Base-by-base conservation (phyloP, 1,284 basidiomycete species). In the Puccinia triticina region DNA sequence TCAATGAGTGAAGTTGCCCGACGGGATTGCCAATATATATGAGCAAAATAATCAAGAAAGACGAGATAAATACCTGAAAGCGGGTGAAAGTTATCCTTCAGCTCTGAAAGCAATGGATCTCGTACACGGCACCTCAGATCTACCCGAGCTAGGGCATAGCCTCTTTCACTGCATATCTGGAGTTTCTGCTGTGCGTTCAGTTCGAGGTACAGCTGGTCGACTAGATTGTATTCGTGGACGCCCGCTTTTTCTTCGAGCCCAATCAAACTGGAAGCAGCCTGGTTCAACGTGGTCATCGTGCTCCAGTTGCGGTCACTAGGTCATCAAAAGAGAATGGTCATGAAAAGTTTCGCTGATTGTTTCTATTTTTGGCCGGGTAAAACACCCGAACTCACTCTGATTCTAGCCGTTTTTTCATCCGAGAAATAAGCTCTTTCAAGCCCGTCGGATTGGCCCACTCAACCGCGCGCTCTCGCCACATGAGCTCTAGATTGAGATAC, bases 251-350 rank as follows among this genome's bases (percentile, higher is more conserved):
- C 64, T 23, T 78, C 66, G 26, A 40, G 11, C 29, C 46, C 48
- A 34, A 67, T 40, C 23, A 77, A 40, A 32, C 74, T 73, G 57
- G 59, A 55, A 57, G 73, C 29, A 74, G 32, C 16, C 50, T 71
- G 46, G 37, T 79, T 79, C 61, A 79, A 40, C 21, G 77, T 79
- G 40, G 34, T 81, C 69, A 81, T 73, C n/a, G 79, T 81, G 61
- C 67, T 53, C 79, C 79, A 81, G 46, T 81, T 81, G 14, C 29
- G 57, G 34, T 81, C 79, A 40, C 79, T 81, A 43, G 12, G 11
- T 43, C 16, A 55, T 26, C 10, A 75, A 0, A 26, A 66, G 32
- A 16, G 23, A 67, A 32, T 14, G 59, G 2, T 78, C 46, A 77
- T 12, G 1, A 67, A 64, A 8, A 43, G 29, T 11, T 16, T 18